These are phyloP conservation scores for Physcia stellaris DNA, from an alignment of 495 filamentous ascomycete species.

Conservation along the genomic window DNA sequence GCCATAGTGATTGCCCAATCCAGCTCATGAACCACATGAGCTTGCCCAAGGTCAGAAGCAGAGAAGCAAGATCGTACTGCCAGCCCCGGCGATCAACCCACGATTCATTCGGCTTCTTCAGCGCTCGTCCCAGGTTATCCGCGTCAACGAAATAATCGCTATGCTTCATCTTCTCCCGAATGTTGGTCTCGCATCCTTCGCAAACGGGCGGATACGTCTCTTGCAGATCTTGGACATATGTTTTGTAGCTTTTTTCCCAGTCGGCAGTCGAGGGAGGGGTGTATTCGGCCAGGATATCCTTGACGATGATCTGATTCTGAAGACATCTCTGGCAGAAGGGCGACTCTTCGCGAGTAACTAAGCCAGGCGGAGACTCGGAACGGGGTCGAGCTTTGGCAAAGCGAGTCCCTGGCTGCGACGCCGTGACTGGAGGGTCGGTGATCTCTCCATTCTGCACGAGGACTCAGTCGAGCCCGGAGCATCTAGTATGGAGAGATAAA, in stretches of 20 bases:
- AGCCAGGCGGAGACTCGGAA: slow-evolving; percentile 14
- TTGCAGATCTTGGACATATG: slow-evolving; percentile 52
- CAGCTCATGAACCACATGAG: slow-evolving; percentile 13
- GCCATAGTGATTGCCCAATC: slow-evolving; percentile 30
- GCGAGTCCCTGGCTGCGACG: slow-evolving; percentile 22
- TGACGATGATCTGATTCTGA: slow-evolving; percentile 70
- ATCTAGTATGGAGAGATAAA: slow-evolving; percentile 13
- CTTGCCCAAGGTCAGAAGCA: slow-evolving; percentile 22
- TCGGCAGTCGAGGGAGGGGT: slow-evolving; percentile 52
- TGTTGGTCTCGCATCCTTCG: slow-evolving; percentile 54
- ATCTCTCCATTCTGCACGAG: slow-evolving; percentile 59
- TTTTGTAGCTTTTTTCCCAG: slow-evolving; percentile 41
- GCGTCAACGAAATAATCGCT: slow-evolving; percentile 68
- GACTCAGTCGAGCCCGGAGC: not conserved
- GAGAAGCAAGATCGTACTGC: slow-evolving; percentile 39
- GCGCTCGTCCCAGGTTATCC: slow-evolving; percentile 58
- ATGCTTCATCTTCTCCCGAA: slow-evolving; percentile 46
- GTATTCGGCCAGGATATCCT: slow-evolving; percentile 52
- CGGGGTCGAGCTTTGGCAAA: slow-evolving; percentile 22
- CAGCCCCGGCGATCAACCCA: slow-evolving; percentile 25
- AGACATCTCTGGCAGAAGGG: slow-evolving; percentile 68
- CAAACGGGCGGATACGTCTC: slow-evolving; percentile 75
- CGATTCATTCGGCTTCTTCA: slow-evolving; percentile 44
- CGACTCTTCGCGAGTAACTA: slow-evolving; percentile 25
- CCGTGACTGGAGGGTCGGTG: slow-evolving; percentile 64